Base-by-base conservation (phyloP, 805 yeast species). In the Candida koratica region DNA sequence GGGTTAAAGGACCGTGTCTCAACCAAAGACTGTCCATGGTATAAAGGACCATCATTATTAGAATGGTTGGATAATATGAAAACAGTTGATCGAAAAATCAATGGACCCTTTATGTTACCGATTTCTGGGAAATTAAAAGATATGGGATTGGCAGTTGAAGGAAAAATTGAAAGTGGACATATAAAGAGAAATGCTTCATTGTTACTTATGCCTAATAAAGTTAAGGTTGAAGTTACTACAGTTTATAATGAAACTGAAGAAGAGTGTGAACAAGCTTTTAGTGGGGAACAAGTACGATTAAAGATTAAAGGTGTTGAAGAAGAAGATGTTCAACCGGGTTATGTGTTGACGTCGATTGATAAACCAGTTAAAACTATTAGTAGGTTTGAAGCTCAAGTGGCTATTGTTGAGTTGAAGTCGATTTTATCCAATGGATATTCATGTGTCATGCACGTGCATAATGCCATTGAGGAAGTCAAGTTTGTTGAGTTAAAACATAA, bases 381-480 rank as follows among this genome's bases (percentile, higher is more conserved):
- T 16, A 77, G 73, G 49, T 93, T 93, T 57, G 96, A 87, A 67
- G 97, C 97, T 5, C 96, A 90, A 64, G 77, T 93, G 46, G 97
- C 97, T 38, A 85, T 93, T 64, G 96, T 93, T 41, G 99, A 93
- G 68, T 78, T 93, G 63, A 88, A 85, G 67, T 84, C 96, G 13
- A 93, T 93, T 55, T 71, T 93, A 55, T 85, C 98, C 4, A 80
- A 94, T 34, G 99, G 99, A 39, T 93, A 80, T 71, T 80, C 96
- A 10, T 93, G 97, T 75, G 97, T 93, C 38, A 90, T 93, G 96
- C 98, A 93, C 58, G 83, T 93, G 51, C 98, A 93, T 70, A 87
- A 97, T 34, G 97, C 97, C 38, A 88, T 90, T 50, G 97, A 93
- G 67, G 99, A 93, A 65, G 96, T 93, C 36, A 73, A 74, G 17